phyloP scores from a whole-genome alignment of 2,329 filamentous ascomycete genomes.

The Arthroderma sp. region DNA sequence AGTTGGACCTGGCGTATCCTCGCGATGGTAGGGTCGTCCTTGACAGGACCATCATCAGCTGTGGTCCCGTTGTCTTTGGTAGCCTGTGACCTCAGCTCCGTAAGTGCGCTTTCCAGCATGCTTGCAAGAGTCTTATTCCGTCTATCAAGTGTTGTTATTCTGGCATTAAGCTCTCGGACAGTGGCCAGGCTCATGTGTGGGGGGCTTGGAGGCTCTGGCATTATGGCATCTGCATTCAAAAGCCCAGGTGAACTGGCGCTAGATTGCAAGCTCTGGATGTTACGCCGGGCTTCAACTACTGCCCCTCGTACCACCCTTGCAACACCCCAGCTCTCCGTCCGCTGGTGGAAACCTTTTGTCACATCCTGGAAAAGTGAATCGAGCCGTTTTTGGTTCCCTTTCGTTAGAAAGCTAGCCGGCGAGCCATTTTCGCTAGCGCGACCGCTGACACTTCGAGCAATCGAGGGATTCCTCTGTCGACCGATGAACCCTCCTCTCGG shows the following conservation, averaged over 20 bases:
- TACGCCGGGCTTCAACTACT: slow-evolving; percentile 33
- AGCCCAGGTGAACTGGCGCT: slow-evolving; percentile 20
- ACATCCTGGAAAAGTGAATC: slow-evolving; percentile 37
- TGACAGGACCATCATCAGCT: slow-evolving; percentile 2
- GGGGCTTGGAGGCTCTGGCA: slow-evolving; percentile 10
- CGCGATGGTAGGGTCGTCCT: slow-evolving; percentile 24
- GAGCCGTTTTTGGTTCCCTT: slow-evolving; percentile 28
- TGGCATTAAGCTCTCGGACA: slow-evolving; percentile 18
- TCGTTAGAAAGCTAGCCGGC: slow-evolving; percentile 24
- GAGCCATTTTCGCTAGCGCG: slow-evolving; percentile 19
- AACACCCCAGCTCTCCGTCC: slow-evolving; percentile 37
- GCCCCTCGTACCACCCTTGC: slow-evolving; percentile 37
- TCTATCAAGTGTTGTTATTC: slow-evolving; percentile 24
- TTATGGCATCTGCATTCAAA: slow-evolving; percentile 11
- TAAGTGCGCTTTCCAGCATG: slow-evolving; percentile 29
- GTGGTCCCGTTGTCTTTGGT: slow-evolving; percentile 4
- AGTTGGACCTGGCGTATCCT: slow-evolving; percentile 31
- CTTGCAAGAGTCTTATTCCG: slow-evolving; percentile 30
- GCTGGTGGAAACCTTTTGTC: slow-evolving; percentile 34
- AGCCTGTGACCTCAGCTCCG: slow-evolving; percentile 25
- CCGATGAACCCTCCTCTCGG: not conserved
- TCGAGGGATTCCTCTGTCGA: slow-evolving; percentile 6
- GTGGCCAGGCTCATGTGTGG: slow-evolving; percentile 8
- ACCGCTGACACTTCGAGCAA: slow-evolving; percentile 4
- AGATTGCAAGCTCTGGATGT: slow-evolving; percentile 34